Percentiles rank a stretch among this genome's conserved stretches.
Conservation (phyloP, 768 basidiomycete genomes). For the Leccinum subgranulosum region DNA sequence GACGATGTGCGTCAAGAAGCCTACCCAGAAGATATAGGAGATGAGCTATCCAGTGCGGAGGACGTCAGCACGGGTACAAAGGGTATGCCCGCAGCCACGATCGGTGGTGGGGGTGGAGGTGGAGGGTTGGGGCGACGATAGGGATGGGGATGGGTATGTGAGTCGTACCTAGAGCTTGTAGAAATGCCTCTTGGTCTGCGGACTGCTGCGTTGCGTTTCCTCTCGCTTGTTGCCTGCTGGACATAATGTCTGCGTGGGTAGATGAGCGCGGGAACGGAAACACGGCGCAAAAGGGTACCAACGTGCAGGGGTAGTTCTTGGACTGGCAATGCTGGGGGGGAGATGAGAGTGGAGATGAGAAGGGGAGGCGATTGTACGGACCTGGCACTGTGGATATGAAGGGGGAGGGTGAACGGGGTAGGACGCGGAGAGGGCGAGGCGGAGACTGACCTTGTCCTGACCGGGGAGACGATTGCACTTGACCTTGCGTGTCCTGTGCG, state of each 20-base stretch:
- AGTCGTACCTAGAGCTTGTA: slow-evolving; percentile 44
- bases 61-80: slow-evolving; percentile 28
- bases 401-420: slow-evolving; percentile 9
- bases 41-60: slow-evolving; percentile 18
- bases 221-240: slow-evolving; percentile 82
- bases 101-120: background rate
- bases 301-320: slow-evolving; percentile 94
- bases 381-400: slow-evolving; percentile 57
- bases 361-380: slow-evolving; percentile 31
- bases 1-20: slow-evolving; percentile 33
- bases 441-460: slow-evolving; percentile 66
- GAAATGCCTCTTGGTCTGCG: slow-evolving; percentile 69
- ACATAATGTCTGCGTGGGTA: slow-evolving; percentile 58
- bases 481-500: slow-evolving; percentile 76
- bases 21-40: slow-evolving; percentile 37
- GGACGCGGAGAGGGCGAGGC: slow-evolving; percentile 6
- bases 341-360: slow-evolving; percentile 7
- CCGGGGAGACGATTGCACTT: slow-evolving; percentile 83
- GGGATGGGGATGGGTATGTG: background rate
- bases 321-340: slow-evolving; percentile 67
- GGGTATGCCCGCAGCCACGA: slow-evolving; percentile 23
- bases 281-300: slow-evolving; percentile 33
- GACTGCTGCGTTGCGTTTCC: slow-evolving; percentile 60
- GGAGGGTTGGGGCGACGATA: background rate
- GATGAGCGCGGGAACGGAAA: slow-evolving; percentile 18